phyloP scores from a whole-genome alignment of 768 basidiomycete genomes.

The Bullera alba region DNA sequence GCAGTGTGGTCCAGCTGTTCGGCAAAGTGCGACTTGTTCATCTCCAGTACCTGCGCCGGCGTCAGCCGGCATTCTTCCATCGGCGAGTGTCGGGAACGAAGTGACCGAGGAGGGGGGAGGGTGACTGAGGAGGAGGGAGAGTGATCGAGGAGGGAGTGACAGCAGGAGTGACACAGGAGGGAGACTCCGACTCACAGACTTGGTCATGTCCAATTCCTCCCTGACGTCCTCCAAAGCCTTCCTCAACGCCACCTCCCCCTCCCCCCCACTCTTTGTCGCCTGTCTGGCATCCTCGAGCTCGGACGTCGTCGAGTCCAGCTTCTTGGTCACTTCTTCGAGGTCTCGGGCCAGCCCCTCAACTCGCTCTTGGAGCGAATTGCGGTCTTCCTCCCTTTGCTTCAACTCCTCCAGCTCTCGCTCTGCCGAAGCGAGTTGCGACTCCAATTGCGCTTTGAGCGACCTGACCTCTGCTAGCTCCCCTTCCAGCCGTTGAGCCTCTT shows the following conservation, averaged over 20 bases:
- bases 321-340: neutral
- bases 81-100: no score
- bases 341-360: no score
- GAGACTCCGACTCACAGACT: constrained; percentile 12
- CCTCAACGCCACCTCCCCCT: constrained; percentile 13
- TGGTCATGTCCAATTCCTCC: constrained; percentile 24
- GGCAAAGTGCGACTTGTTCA: constrained; percentile 28
- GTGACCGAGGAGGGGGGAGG: no score
- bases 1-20: constrained; percentile 2
- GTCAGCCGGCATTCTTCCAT: no score
- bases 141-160: no score
- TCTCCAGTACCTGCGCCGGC: constrained; percentile 20
- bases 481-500: constrained; percentile 7
- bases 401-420: constrained; percentile 6
- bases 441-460: neutral
- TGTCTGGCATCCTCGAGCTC: no score
- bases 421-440: neutral
- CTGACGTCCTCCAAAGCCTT: constrained; percentile 10
- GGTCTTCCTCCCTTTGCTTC: neutral
- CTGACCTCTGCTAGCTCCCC: no score
- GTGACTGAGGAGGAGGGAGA: no score
- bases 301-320: neutral
- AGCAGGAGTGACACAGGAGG: no score
- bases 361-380: no score
- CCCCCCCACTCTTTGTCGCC: no score